These are phyloP conservation scores for Ogataea kodamae DNA, from an alignment of 805 yeast species.

Conservation along the genomic window DNA sequence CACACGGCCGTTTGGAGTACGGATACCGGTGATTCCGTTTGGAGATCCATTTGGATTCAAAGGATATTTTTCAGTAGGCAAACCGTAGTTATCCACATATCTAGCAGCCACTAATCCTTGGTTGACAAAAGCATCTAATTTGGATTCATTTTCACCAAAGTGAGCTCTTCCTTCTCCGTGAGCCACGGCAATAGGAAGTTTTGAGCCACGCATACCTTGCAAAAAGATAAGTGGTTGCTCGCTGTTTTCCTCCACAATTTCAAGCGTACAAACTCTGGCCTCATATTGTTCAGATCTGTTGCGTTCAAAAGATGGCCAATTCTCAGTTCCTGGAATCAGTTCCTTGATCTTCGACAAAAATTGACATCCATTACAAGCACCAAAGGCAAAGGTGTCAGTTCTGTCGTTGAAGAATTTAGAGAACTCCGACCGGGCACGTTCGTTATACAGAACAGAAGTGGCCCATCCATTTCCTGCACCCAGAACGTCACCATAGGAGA, in stretches of 20 bases:
- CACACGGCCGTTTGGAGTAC: slow-evolving; percentile 89
- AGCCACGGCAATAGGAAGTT: slow-evolving; percentile 94
- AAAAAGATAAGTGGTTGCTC: slow-evolving; percentile 65
- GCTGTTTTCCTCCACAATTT: slow-evolving; percentile 54
- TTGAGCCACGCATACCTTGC: slow-evolving; percentile 88
- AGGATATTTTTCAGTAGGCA: slow-evolving; percentile 78
- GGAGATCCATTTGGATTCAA: slow-evolving; percentile 97
- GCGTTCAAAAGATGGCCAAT: slow-evolving; percentile 95
- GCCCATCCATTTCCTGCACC: slow-evolving; percentile 99
- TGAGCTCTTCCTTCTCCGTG: slow-evolving; percentile 97
- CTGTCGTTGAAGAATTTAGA: slow-evolving; percentile 78
- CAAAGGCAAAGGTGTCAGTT: slow-evolving; percentile 90
- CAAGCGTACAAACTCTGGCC: slow-evolving; percentile 89
- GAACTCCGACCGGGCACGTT: slow-evolving; percentile 71
- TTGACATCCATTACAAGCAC: slow-evolving; percentile 99
- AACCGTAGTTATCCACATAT: slow-evolving; percentile 89
- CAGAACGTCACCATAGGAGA: slow-evolving; percentile 96
- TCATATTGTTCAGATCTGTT: slow-evolving; percentile 93
- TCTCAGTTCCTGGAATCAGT: slow-evolving; percentile 87
- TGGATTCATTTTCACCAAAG: slow-evolving; percentile 46
- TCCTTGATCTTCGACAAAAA: slow-evolving; percentile 83
- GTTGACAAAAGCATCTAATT: slow-evolving; percentile 46
- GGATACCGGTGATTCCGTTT: slow-evolving; percentile 87
- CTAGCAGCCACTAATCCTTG: slow-evolving; percentile 62
- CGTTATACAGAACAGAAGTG: slow-evolving; percentile 85